Evolutionary conservation across 192 early-diverging fungal genomes (phyloP).

Genomic region (Gryganskiella cystojenkinii): DNA sequence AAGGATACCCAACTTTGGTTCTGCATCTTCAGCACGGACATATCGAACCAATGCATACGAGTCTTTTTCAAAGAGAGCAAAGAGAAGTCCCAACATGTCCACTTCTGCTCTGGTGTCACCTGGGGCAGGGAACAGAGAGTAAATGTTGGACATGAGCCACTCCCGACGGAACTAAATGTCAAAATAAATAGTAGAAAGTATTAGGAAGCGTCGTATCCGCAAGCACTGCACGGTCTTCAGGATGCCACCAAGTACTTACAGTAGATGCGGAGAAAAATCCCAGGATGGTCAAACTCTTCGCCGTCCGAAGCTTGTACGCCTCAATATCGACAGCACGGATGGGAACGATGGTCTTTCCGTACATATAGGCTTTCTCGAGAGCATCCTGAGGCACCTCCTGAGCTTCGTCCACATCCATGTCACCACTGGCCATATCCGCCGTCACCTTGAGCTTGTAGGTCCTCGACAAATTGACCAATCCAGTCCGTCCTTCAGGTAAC

Average conservation of each 20-base stretch:
- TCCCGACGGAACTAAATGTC: constrained; percentile 63
- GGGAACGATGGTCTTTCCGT: constrained; percentile 75
- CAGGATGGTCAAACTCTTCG: constrained; percentile 68
- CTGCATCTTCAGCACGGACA: constrained; percentile 56
- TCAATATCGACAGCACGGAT: constrained; percentile 70
- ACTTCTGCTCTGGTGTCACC: constrained; percentile 39
- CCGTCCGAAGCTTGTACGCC: constrained; percentile 65
- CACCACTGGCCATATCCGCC: constrained; percentile 27
- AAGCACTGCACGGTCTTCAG: neutral
- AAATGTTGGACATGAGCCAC: constrained; percentile 63
- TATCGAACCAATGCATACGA: constrained; percentile 71
- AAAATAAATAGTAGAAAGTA: neutral
- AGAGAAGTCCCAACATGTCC: constrained; percentile 63
- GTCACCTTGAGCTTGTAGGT: constrained; percentile 45
- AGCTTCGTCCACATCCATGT: constrained; percentile 32
- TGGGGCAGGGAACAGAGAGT: constrained; percentile 62
- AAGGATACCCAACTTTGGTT: constrained; percentile 73
- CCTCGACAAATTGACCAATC: constrained; percentile 46
- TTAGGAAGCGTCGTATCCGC: neutral
- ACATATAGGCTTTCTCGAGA: constrained; percentile 72
- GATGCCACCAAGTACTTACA: constrained; percentile 42
- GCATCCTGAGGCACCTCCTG: constrained; percentile 58
- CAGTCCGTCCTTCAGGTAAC: constrained; percentile 40
- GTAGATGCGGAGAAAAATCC: constrained; percentile 62
- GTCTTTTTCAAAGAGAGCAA: constrained; percentile 61